Conservation (phyloP, 345 rosid genomes). For the Ceriops decandra region DNA sequence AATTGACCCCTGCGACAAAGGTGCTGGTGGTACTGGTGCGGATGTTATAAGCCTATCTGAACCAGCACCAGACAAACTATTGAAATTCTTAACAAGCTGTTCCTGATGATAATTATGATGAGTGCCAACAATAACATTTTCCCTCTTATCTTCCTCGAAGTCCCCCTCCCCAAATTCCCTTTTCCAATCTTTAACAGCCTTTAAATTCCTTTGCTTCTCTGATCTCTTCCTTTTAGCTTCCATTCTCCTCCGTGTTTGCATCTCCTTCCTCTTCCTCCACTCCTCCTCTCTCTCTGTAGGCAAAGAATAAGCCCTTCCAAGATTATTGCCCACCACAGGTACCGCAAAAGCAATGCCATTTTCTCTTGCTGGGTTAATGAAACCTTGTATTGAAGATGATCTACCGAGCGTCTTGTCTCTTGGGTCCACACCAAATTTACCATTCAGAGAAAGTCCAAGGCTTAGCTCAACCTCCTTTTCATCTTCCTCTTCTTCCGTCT, state of each 20-base stretch:
- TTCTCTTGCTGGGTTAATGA: slow-evolving; percentile 30
- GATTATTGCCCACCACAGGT: slow-evolving; percentile 20
- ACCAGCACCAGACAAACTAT: slow-evolving; percentile 11
- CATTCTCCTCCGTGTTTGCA: slow-evolving; percentile 59
- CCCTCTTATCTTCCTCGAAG: slow-evolving; percentile 27
- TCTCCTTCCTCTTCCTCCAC: slow-evolving; percentile 71
- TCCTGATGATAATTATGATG: slow-evolving; percentile 1
- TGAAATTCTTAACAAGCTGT: background rate
- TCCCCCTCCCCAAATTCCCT: slow-evolving; percentile 25
- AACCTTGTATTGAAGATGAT: slow-evolving; percentile 61
- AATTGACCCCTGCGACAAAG: slow-evolving; percentile 38
- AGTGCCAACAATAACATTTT: background rate
- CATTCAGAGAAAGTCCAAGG: slow-evolving; percentile 72
- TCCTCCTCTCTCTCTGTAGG: slow-evolving; percentile 63
- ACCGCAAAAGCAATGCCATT: slow-evolving; percentile 15
- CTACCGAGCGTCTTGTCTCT: slow-evolving; percentile 42
- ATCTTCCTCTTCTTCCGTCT: slow-evolving; percentile 20
- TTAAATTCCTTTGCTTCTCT: slow-evolving; percentile 61
- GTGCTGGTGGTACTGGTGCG: slow-evolving; percentile 6
- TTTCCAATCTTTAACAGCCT: slow-evolving; percentile 25
- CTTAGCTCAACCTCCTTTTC: slow-evolving; percentile 59
- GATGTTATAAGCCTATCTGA: slow-evolving; percentile 6
- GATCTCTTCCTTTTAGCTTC: slow-evolving; percentile 75
- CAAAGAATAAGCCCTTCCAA: slow-evolving; percentile 57
- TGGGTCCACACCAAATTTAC: slow-evolving; percentile 80